These are phyloP conservation scores for Pythium rishiriense DNA, from an alignment of 352 stramenopile genomes.

Conservation along the genomic window DNA sequence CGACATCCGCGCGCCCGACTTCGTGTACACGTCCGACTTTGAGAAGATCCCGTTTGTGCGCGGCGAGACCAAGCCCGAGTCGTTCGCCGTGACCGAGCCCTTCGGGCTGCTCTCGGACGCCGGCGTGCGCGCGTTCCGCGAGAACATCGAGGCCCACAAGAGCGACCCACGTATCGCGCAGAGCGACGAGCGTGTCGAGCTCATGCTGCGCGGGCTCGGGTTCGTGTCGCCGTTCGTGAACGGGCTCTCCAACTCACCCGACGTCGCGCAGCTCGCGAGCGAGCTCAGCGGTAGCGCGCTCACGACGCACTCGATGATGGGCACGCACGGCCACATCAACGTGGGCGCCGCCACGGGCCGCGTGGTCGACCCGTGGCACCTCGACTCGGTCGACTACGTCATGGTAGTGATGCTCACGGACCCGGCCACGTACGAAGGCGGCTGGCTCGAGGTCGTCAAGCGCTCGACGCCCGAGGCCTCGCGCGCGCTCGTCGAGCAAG, in stretches of 20 bases:
- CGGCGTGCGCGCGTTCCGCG: slow-evolving; percentile 23
- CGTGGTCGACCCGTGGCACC: slow-evolving; percentile 27
- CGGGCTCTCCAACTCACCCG: slow-evolving; percentile 18
- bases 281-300: slow-evolving; percentile 21
- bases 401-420: slow-evolving; percentile 34
- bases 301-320: slow-evolving; percentile 22
- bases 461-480: slow-evolving; percentile 18
- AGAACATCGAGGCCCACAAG: slow-evolving; percentile 20
- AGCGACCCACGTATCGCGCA: slow-evolving; percentile 23
- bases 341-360: slow-evolving; percentile 24
- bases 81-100: slow-evolving; percentile 26
- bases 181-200: slow-evolving; percentile 28
- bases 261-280: slow-evolving; percentile 19
- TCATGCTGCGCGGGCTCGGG: slow-evolving; percentile 28
- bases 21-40: slow-evolving; percentile 27
- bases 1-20: slow-evolving; percentile 16
- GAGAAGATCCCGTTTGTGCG: slow-evolving; percentile 23
- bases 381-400: slow-evolving; percentile 32
- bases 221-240: slow-evolving; percentile 28
- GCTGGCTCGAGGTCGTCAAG: slow-evolving; percentile 24
- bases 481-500: slow-evolving; percentile 18
- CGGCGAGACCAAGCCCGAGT: slow-evolving; percentile 16
- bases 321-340: slow-evolving; percentile 30
- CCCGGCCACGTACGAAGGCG: slow-evolving; percentile 23
- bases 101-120: slow-evolving; percentile 27